Evolutionary conservation across 2,329 filamentous ascomycete genomes (phyloP), one percentile per base, ranked within the genome.

Genomic region (Meredithiella fracta): DNA sequence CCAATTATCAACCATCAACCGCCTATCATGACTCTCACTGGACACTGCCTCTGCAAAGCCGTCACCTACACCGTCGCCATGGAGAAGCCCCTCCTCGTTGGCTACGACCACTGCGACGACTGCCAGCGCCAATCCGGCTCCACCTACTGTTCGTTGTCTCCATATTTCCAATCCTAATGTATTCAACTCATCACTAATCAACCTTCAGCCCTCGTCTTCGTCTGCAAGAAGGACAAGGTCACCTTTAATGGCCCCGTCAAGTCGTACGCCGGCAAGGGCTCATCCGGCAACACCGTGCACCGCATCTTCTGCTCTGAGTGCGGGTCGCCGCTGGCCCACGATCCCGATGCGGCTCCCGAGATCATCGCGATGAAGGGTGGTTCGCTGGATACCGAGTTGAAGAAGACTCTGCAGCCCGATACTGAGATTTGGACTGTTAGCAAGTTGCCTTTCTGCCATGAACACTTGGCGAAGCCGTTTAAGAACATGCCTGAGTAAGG

Each of bases 91-190:
- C 64, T 76, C 55, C 47, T 76, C 66, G 78, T 77, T 53, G 81
- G 76, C 60, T 84, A 85, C 66, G 83, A 85, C 65, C 81, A 85
- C 72, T 85, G 81, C 64, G 81, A 85, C 64, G 81, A 84, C 69
- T 85, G 81, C 74, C 81, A 85, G 69, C 79, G 81, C 64, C 81
- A 85, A 69, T 76, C 69, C 53, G 81, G 81, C 61, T 83, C 79
- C 17, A 83, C 81, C 58, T 85, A 85, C 68, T 84, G 78, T 80
- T 67, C 60, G 75, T 65, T 51, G 20, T 52, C 20, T 44, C 31
- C 49, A 42, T 52, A 15, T 25, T 31, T 2, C n/a, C 53, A 47
- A n/a, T 23, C 17, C n/a, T 26, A 23, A 23, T 23, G 9, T n/a
- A 26, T n/a, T 15, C 23, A 26, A 17, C 53, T 5, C 29, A 7